These are phyloP conservation scores for Trypanosoma platydactyli DNA, from an alignment of 208 protist genomes.

Conservation along the genomic window DNA sequence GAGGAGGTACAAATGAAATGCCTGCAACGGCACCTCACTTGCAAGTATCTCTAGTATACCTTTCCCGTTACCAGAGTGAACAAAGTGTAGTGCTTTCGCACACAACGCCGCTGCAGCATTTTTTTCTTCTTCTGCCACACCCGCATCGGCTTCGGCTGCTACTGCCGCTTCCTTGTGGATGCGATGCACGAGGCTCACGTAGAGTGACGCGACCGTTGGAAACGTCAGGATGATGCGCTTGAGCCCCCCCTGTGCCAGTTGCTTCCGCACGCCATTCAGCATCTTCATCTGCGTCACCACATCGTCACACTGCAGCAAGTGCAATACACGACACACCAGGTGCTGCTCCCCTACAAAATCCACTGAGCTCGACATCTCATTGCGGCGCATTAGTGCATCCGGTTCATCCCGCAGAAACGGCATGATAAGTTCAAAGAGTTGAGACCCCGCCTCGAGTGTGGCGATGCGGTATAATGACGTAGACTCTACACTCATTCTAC, in stretches of 20 bases:
- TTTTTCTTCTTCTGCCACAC: conserved; percentile 2
- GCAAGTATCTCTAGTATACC: conserved; percentile 73
- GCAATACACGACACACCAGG: conserved; percentile 88
- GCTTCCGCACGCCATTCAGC: conserved; percentile 82
- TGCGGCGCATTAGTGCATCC: conserved; percentile 38
- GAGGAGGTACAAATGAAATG: conserved; percentile 89
- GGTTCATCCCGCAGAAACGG: conserved; percentile 79
- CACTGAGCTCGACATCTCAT: conserved; percentile 41
- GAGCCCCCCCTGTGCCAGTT: conserved; percentile 86
- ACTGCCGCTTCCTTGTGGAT: conserved; percentile 21
- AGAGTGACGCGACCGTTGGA: conserved; percentile 80
- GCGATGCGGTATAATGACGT: conserved; percentile 34
- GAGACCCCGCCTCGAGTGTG: conserved; percentile 59
- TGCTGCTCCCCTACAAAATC: conserved; percentile 94
- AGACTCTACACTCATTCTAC: conserved; percentile 24
- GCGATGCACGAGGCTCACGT: conserved; percentile 66
- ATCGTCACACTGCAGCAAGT: conserved; percentile 85
- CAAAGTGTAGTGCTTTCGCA: conserved; percentile 44
- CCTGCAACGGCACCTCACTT: conserved; percentile 37
- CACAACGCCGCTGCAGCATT: conserved; percentile 6
- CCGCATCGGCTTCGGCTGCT: conserved; percentile 3
- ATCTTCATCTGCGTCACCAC: conserved; percentile 86
- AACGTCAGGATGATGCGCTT: conserved; percentile 84
- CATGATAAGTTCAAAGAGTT: conserved; percentile 82
- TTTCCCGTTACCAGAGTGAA: conserved; percentile 75